Percentiles rank a stretch among this genome's conserved stretches.
These are phyloP conservation scores for Meyerozyma elateridarum DNA, from an alignment of 1,139 yeast species.

Conservation along the genomic window DNA sequence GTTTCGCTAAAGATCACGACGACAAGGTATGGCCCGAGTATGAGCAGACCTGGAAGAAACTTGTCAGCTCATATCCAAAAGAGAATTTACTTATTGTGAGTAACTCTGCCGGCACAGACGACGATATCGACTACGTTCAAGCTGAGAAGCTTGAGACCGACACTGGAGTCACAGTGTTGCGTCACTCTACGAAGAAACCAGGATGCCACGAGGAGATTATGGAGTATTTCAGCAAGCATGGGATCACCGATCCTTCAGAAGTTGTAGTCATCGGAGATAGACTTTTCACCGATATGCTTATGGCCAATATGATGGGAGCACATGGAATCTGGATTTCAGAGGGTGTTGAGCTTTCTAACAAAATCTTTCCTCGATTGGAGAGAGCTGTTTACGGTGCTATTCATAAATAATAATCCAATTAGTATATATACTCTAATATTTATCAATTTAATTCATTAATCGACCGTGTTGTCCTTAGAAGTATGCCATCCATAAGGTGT, in stretches of 20 bases:
- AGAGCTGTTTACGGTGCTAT: constrained; percentile 45
- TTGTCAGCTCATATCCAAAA: constrained; percentile 56
- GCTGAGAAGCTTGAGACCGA: constrained; percentile 60
- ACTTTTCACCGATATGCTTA: constrained; percentile 80
- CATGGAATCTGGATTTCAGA: constrained; percentile 78
- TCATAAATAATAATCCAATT: too few species aligned
- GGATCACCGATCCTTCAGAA: constrained; percentile 50
- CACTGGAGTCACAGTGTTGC: constrained; percentile 73
- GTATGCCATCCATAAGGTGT: constrained; percentile 95
- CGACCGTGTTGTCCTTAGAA: constrained; percentile 47
- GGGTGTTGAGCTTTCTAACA: constrained; percentile 61
- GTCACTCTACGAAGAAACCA: constrained; percentile 83
- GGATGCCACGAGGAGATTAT: constrained; percentile 76
- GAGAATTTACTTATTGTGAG: constrained; percentile 76
- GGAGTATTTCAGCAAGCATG: constrained; percentile 47
- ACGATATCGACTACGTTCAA: constrained; percentile 56
- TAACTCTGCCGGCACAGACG: constrained; percentile 89
- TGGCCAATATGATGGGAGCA: constrained; percentile 94
- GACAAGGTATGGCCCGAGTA: constrained; percentile 80
- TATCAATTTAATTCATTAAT: background rate
- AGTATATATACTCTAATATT: too few species aligned
- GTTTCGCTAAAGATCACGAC: constrained; percentile 83
- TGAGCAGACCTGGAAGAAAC: constrained; percentile 51
- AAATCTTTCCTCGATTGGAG: constrained; percentile 50
- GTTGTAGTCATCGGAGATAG: constrained; percentile 89